Evolutionary conservation across 768 basidiomycete genomes (phyloP).

Genomic region (Suillus subalutaceus): DNA sequence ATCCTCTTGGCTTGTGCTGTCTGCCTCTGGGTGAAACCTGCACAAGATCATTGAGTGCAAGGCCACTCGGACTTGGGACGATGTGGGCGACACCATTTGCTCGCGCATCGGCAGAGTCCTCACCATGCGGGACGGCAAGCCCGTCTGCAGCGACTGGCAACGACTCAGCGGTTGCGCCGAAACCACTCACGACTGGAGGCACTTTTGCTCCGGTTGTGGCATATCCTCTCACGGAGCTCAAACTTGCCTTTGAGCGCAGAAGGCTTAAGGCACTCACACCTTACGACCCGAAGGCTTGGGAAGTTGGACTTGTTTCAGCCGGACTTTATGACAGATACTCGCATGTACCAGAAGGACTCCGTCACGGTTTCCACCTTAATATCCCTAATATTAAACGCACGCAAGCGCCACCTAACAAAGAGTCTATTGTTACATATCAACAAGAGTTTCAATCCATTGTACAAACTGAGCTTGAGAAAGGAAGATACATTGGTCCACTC

Average conservation of each 20-base stretch:
- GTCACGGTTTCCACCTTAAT: background rate
- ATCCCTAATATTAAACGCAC: background rate
- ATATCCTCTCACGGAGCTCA: constrained; percentile 11
- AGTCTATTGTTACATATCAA: constrained; percentile 20
- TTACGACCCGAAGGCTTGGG: constrained; percentile 4
- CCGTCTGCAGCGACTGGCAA: constrained; percentile 22
- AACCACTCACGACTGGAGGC: background rate
- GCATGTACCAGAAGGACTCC: background rate
- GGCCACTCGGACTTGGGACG: constrained; percentile 26
- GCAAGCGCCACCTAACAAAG: constrained; percentile 7
- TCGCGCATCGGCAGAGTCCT: constrained; percentile 13
- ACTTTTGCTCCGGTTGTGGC: constrained; percentile 18
- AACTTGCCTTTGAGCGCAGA: constrained; percentile 13
- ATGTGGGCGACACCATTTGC: constrained; percentile 19
- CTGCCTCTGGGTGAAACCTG: constrained; percentile 35
- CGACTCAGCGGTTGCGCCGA: background rate
- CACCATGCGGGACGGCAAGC: background rate
- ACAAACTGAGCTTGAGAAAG: constrained; percentile 15
- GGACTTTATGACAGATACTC: constrained; percentile 2
- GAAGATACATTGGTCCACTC: constrained; percentile 38
- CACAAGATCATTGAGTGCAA: constrained; percentile 30
- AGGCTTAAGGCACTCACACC: constrained; percentile 1
- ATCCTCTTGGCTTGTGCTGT: constrained; percentile 28
- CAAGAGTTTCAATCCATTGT: constrained; percentile 15
- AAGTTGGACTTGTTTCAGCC: background rate